Base-by-base conservation (phyloP, 345 rosid species). In the Eutrema yunnanense region DNA sequence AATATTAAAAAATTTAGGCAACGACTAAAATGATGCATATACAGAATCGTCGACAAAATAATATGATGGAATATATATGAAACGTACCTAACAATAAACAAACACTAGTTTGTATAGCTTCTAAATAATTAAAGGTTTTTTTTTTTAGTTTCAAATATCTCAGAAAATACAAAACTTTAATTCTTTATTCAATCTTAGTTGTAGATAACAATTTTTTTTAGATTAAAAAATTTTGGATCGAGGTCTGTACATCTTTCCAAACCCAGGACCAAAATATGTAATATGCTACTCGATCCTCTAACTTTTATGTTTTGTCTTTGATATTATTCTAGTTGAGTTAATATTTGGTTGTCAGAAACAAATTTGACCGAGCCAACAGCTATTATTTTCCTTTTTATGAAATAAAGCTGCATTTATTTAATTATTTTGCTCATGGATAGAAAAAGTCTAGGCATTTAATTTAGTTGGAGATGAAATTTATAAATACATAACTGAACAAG, bases 61-160 rank as follows among this genome's bases (percentile, higher is more conserved):
- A 58, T 38, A 53, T 41, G 62, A 67, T 53, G 48, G 14, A 11
- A 51, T 68, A 56, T 27, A 51, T 68, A 56, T 27, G 13, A 9
- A 50, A 41, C 68, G 14, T 72, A 44, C 61, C 54, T 42, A 72
- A 41, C 37, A 62, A 51, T 32, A 32, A 51, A 57, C 37, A 44
- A 43, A 36, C 33, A 56, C 3, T 22, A 6, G 36, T 19, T 46
- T 26, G 3, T 50, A 12, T 51, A 14, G 41, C 41, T 41, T 42
- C 41, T 9, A 40, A 11, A 42, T 30, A 42, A 32, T 36, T 29
- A n/a, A 27, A 33, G 58, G 7, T 3, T n/a, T 26, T 26, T 26
- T 3, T 43, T 3, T 53, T 3, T 53, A 43, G 56, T 53, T 52
- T 43, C 5, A 53, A 53, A 63, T 53, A 46, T 48, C 58, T 47